Percentiles rank a stretch among this genome's conserved stretches.
Evolutionary conservation across 768 basidiomycete species (phyloP).

Genomic region (Termitomyces sp.): DNA sequence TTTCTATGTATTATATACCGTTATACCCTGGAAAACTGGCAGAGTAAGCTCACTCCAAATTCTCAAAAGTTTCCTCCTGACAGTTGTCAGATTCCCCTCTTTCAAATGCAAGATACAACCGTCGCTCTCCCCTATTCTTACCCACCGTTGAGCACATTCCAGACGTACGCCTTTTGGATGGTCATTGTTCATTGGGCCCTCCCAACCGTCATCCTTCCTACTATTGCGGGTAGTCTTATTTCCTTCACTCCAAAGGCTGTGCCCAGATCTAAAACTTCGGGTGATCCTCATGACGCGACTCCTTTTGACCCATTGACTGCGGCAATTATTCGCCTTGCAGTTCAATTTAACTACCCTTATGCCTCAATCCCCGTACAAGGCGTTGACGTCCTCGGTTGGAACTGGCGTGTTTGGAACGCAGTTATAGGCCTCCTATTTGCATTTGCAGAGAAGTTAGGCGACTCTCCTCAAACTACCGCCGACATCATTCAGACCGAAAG

Average conservation of each 20-base stretch:
- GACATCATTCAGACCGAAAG: constrained; percentile 23
- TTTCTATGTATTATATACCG: constrained; percentile 40
- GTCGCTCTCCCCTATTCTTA: constrained; percentile 33
- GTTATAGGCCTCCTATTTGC: constrained; percentile 56
- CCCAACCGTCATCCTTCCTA: constrained; percentile 56
- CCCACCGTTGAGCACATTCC: constrained; percentile 41
- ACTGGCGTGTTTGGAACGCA: constrained; percentile 52
- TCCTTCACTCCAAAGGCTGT: constrained; percentile 48
- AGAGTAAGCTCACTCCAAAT: constrained; percentile 26
- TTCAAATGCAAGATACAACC: constrained; percentile 11
- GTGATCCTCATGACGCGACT: constrained; percentile 15
- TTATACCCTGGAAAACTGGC: constrained; percentile 49
- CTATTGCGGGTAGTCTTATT: constrained; percentile 49
- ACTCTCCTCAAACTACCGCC: constrained; percentile 34
- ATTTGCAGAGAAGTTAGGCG: constrained; percentile 58
- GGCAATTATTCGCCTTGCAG: constrained; percentile 58
- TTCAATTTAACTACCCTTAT: constrained; percentile 54
- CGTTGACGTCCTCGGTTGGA: constrained; percentile 49
- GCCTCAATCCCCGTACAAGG: constrained; percentile 26
- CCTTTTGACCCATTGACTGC: constrained; percentile 60
- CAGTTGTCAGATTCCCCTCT: constrained; percentile 22
- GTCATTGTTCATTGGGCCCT: constrained; percentile 58
- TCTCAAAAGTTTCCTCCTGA: neutral
- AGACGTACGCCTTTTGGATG: constrained; percentile 42
- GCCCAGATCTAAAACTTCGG: neutral